Conservation (phyloP, 176 grass and related monocot genomes). For the Thinopyrum elongatum region DNA sequence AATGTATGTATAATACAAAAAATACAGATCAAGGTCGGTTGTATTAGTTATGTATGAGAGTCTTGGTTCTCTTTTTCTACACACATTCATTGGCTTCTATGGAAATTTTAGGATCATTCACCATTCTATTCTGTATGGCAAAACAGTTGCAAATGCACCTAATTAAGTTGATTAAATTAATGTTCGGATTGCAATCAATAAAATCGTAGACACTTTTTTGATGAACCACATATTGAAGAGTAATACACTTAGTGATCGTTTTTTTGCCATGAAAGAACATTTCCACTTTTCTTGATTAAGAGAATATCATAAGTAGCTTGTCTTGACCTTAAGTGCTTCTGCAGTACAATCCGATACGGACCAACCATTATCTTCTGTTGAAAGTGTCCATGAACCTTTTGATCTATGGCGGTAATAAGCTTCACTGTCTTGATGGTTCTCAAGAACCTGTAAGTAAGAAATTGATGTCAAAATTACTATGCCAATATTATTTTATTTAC, state of each 20-base stretch:
- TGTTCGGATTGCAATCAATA: neutral
- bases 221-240: neutral
- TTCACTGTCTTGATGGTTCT: constrained; percentile 33
- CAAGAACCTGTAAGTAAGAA: constrained; percentile 21
- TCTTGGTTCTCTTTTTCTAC: neutral
- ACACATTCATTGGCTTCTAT: neutral
- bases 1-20: neutral
- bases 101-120: neutral
- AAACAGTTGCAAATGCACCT: neutral
- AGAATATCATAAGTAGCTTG: neutral
- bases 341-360: constrained; percentile 45
- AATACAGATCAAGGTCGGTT: neutral
- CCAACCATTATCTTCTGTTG: constrained; percentile 55
- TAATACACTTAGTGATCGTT: neutral
- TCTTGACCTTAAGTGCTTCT: constrained; percentile 44
- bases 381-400: constrained; percentile 61
- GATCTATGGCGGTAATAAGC: constrained; percentile 42
- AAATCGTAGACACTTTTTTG: neutral
- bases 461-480: neutral
- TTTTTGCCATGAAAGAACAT: neutral
- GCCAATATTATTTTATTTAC: neutral
- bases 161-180: neutral
- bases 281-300: neutral
- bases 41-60: neutral
- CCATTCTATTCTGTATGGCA: neutral